These are phyloP conservation scores for Chlorella ohadii DNA, from an alignment of 139 green algal species.

Conservation along the genomic window DNA sequence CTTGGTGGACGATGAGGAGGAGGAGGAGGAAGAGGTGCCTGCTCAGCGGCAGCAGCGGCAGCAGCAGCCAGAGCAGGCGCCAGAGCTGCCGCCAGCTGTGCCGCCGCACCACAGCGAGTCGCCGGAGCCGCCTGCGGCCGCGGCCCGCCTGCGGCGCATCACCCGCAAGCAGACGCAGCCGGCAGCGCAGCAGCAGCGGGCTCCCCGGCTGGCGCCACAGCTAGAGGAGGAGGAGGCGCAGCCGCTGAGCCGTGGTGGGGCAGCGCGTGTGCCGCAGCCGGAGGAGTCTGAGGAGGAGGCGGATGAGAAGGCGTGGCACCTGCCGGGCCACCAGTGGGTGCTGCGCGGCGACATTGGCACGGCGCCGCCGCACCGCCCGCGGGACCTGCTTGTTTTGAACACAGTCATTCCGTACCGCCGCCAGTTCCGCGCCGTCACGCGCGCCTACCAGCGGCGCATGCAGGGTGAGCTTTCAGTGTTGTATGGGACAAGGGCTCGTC, in stretches of 20 bases:
- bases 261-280: not conserved
- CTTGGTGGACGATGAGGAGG: no score
- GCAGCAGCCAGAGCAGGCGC: not conserved
- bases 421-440: not conserved
- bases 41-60: no score
- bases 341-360: not conserved
- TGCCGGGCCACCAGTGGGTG: constrained; percentile 16
- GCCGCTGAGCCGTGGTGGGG: not conserved
- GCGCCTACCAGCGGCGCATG: not conserved
- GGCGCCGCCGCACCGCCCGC: not conserved
- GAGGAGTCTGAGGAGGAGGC: not conserved
- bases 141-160: not conserved
- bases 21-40: no score
- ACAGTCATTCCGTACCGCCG: constrained; percentile 3
- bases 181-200: not conserved
- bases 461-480: no score
- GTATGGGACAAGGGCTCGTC: no score
- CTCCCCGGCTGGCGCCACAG: not conserved
- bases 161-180: not conserved
- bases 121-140: not conserved
- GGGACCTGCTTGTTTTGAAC: constrained; percentile 2
- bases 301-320: not conserved
- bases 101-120: not conserved
- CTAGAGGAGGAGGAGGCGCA: not conserved
- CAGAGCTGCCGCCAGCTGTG: not conserved